Evolutionary conservation across 345 rosid species (phyloP).

Genomic region (Salix caprea): DNA sequence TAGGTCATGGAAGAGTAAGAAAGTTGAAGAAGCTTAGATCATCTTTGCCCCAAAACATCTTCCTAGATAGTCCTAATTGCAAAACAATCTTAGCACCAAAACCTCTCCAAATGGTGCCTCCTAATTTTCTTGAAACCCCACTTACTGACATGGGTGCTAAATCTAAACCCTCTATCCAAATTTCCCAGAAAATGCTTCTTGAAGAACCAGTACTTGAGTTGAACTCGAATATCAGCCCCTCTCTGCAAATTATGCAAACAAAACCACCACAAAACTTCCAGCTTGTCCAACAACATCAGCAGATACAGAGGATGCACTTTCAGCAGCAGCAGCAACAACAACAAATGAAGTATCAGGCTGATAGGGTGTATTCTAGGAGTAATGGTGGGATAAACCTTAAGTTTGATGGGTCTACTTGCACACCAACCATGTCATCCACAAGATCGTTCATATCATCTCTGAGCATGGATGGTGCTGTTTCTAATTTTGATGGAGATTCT

Average conservation of each 20-base stretch:
- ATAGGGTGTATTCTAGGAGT: slow-evolving; percentile 41
- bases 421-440: slow-evolving; percentile 53
- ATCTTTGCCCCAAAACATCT: slow-evolving; percentile 49
- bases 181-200: slow-evolving; percentile 28
- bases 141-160: slow-evolving; percentile 24
- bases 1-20: slow-evolving; percentile 50
- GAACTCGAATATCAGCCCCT: slow-evolving; percentile 33
- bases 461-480: slow-evolving; percentile 56
- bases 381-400: slow-evolving; percentile 49
- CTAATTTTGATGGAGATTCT: slow-evolving; percentile 41
- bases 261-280: slow-evolving; percentile 34
- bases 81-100: slow-evolving; percentile 50
- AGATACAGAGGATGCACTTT: slow-evolving; percentile 35
- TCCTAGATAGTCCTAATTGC: slow-evolving; percentile 51
- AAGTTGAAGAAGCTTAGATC: slow-evolving; percentile 44
- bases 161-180: slow-evolving; percentile 22
- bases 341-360: slow-evolving; percentile 35
- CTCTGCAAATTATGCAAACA: slow-evolving; percentile 30
- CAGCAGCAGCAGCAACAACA: slow-evolving; percentile 30
- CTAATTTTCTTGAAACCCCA: slow-evolving; percentile 24
- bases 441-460: slow-evolving; percentile 62
- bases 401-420: slow-evolving; percentile 54
- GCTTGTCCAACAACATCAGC: slow-evolving; percentile 47
- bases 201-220: slow-evolving; percentile 42
- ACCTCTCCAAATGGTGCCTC: slow-evolving; percentile 56